A percentile compares a stretch with the other conserved stretches of the same genome.
Conservation (phyloP, 1,284 basidiomycete genomes). For the Trametes hirsuta region DNA sequence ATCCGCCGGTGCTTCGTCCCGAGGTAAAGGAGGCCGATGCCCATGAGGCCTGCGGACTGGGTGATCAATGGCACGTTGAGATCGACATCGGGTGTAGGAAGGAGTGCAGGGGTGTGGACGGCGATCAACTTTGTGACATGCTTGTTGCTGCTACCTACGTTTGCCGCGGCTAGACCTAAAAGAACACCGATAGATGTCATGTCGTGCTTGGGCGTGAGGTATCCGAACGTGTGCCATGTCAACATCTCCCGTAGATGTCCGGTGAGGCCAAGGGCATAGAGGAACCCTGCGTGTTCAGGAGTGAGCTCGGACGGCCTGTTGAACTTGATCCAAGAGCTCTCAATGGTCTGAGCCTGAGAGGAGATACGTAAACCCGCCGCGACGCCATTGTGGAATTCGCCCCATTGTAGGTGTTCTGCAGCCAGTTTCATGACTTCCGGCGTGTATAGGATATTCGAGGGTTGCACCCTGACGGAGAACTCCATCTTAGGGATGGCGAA, state of each 20-base stretch:
- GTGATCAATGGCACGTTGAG: slow-evolving; percentile 90
- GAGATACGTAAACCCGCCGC: slow-evolving; percentile 87
- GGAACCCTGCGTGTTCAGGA: slow-evolving; percentile 92
- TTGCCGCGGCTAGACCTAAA: slow-evolving; percentile 89
- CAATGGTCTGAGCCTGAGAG: slow-evolving; percentile 75
- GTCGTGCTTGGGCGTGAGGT: slow-evolving; percentile 94
- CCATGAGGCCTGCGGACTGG: slow-evolving; percentile 88
- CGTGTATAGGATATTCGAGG: slow-evolving; percentile 63
- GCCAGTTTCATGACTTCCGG: slow-evolving; percentile 71
- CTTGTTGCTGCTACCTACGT: slow-evolving; percentile 85
- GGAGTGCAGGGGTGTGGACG: slow-evolving; percentile 90
- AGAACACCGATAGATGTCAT: slow-evolving; percentile 92
- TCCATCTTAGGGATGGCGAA: slow-evolving; percentile 85
- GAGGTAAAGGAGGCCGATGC: slow-evolving; percentile 89
- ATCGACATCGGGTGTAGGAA: slow-evolving; percentile 86
- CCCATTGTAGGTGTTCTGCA: slow-evolving; percentile 82
- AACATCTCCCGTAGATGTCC: slow-evolving; percentile 89
- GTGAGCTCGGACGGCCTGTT: slow-evolving; percentile 87
- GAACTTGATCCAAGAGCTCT: slow-evolving; percentile 93
- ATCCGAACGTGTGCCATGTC: slow-evolving; percentile 89
- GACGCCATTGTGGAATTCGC: slow-evolving; percentile 97
- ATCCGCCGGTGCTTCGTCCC: slow-evolving; percentile 88
- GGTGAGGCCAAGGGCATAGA: slow-evolving; percentile 90
- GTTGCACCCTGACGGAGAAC: slow-evolving; percentile 73
- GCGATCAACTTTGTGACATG: slow-evolving; percentile 91